Base-by-base conservation (phyloP, 352 stramenopile genomes). In the Pythium guiyangense region DNA sequence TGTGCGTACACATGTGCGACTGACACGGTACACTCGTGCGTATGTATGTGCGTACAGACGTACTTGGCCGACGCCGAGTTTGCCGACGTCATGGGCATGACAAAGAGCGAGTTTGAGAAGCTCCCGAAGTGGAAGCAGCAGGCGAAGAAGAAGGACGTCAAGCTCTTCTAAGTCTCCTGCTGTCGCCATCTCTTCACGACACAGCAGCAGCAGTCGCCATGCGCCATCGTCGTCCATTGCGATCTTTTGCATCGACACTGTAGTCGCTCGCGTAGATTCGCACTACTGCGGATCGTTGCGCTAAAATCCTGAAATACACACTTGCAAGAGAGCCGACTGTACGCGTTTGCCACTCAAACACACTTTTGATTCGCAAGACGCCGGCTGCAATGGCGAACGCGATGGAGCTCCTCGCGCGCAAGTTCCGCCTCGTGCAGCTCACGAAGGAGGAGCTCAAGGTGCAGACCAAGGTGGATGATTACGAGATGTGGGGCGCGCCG, bases 61-160 rank as follows among this genome's bases (percentile, higher is more conserved):
- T 96, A 96, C 57, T 66, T 96, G 43, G 75, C 69, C 50, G 86
- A 95, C 53, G 80, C 65, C 31, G 84, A 94, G 48, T 96, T 96
- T 62, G 11, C 66, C 27, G 74, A 73, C 22, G 59, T 96, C 20
- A 84, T 96, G 71, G 71, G 72, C 39, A 53, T 74, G 55, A 80
- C 49, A 62, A 86, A 72, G 67, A 62, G 52, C 48, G 85, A 91
- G 45, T 96, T 85, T 47, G 52, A 49, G 8, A 69, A 69, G 6
- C 64, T 92, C 18, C 77, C 86, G 40, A 93, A 94, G 69, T 96
- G 88, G 88, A 88, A 90, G 72, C 77, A 90, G 65, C 77, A 92
- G 55, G 73, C 74, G 39, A 89, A 90, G 71, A 96, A 96, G 79
- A 94, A 94, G 72, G 78, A 92, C 20, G 68, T 77, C 10, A 73